phyloP scores from a whole-genome alignment of 2,329 filamentous ascomycete genomes.

The Exophiala phaeomuriformis region DNA sequence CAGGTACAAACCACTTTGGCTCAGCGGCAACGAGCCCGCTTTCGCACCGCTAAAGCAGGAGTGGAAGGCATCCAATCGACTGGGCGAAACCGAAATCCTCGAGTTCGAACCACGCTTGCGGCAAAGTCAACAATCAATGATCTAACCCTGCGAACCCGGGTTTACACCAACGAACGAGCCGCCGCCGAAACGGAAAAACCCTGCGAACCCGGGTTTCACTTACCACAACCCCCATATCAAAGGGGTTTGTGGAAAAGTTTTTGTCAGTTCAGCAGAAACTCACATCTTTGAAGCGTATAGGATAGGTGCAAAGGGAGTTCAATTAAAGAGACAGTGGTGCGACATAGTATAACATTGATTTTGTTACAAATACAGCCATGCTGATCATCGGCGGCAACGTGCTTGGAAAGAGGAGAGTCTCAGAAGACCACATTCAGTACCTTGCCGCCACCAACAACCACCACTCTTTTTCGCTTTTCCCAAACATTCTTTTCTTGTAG shows the following conservation, averaged over 20 bases:
- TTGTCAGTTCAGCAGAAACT: neutral
- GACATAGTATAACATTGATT: neutral
- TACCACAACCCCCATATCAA: neutral
- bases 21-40: neutral
- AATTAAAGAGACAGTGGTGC: too few species aligned
- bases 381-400: too few species aligned
- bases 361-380: neutral
- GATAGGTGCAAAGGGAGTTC: too few species aligned
- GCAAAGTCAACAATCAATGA: neutral
- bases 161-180: neutral
- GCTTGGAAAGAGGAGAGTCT: constrained; percentile 3
- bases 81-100: neutral
- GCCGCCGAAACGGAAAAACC: neutral
- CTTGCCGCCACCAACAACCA: constrained; percentile 60
- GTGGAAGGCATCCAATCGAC: neutral
- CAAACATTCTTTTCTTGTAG: constrained; percentile 46
- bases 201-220: constrained; percentile 1
- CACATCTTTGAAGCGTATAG: neutral
- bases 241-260: constrained; percentile 1
- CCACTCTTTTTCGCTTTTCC: constrained; percentile 53
- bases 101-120: neutral
- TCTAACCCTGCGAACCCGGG: neutral
- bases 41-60: neutral
- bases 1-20: neutral
- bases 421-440: constrained; percentile 66